Base-by-base conservation (phyloP, 179 eudicot species). In the Spinacia oleracea region DNA sequence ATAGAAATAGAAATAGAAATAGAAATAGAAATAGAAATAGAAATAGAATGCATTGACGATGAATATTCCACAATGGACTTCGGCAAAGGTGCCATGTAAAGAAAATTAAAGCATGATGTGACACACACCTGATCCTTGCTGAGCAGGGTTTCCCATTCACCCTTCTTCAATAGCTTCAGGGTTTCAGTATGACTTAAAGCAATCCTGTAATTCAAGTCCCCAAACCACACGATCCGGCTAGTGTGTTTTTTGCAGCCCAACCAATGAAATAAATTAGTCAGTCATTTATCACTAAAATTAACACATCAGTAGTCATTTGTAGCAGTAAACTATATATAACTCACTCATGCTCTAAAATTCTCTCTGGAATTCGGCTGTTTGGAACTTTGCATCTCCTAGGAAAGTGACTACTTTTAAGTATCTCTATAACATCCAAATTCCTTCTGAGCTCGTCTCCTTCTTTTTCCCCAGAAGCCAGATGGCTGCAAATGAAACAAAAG, bases 161-260 rank as follows among this genome's bases (percentile, higher is more conserved):
- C 84, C 72, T 79, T 82, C 76, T 86, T 83, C 65, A 94, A 60
- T 59, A 92, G 87, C 72, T 84, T 89, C 79, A 85, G 73, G 53
- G 98, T 88, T 45, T 87, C 92, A 16, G 83, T 70, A 67, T 90
- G 89, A 74, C 87, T 87, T 86, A 92, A 80, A 53, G 89, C 85
- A 42, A 92, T 92, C 79, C 97, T 85, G 88, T 94, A 94, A 77
- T 94, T 94, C 79, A 94, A 83, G 85, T 94, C 98, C 58, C 97
- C 98, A 12, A 94, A 81, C 97, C 98, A 94, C 55, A 94, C 82
- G 29, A 92, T 86, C 46, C 89, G 89, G 78, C 98, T 93, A 51
- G 58, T 32, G 38, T 15, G 2, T 40, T 63, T 62, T 32, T 78
- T 74, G 40, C 0, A 21, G 32, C 0, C 65, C n/a, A 55, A 55